A percentile compares a stretch with the other conserved stretches of the same genome.
These are phyloP conservation scores for Parasarocladium wereldwijsianum DNA, from an alignment of 2,329 filamentous ascomycete species.

Conservation along the genomic window DNA sequence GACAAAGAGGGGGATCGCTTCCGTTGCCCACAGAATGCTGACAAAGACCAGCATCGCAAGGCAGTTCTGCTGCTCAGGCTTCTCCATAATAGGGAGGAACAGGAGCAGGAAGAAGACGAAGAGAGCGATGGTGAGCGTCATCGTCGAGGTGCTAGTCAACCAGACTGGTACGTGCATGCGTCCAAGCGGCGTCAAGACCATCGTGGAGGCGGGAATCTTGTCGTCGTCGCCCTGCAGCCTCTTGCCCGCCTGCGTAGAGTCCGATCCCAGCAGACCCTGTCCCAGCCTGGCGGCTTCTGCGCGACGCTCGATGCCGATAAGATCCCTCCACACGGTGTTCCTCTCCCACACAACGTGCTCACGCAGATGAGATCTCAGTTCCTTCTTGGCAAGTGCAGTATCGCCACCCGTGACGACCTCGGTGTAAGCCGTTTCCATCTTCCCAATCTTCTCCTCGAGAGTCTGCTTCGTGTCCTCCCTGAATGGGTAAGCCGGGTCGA, in stretches of 20 bases:
- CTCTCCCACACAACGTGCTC: conserved; percentile 98
- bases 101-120: conserved; percentile 62
- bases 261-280: conserved; percentile 64
- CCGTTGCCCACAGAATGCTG: conserved; percentile 89
- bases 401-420: conserved; percentile 74
- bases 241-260: conserved; percentile 50
- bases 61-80: conserved; percentile 88
- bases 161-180: conserved; percentile 62
- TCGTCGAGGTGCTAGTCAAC: conserved; percentile 71
- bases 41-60: conserved; percentile 88
- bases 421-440: conserved; percentile 69
- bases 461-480: conserved; percentile 52
- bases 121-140: conserved; percentile 57
- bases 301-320: conserved; percentile 94
- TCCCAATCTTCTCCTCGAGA: conserved; percentile 56
- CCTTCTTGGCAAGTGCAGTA: conserved; percentile 59
- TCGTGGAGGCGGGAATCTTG: conserved; percentile 44
- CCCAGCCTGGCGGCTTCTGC: conserved; percentile 89
- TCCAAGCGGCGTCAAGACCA: conserved; percentile 67
- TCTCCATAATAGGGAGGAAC: conserved; percentile 66
- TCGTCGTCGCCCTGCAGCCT: conserved; percentile 76
- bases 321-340: conserved; percentile 97
- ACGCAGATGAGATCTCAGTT: conserved; percentile 76
- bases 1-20: conserved; percentile 93
- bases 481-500: conserved; percentile 74